Base-by-base conservation (phyloP, 768 basidiomycete species). In the Sistotremastrum suecicum region DNA sequence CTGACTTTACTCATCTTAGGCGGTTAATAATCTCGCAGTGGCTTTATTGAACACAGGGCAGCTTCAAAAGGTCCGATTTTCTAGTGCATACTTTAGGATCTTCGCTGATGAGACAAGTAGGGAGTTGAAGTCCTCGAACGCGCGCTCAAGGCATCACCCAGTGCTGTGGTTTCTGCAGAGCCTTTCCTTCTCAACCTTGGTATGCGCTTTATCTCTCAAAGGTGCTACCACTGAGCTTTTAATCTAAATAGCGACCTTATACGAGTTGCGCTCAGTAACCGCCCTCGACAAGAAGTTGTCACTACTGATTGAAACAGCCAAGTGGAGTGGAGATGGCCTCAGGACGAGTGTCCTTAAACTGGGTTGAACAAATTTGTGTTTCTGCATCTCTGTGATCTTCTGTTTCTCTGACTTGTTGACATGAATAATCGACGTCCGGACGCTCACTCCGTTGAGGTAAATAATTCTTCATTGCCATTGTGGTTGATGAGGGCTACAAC, bases 151-250 rank as follows among this genome's bases (percentile, higher is more conserved):
- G 57, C 70, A 3, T 81, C 83, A 1, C 87, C 87, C 2, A 71
- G 81, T 1, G 74, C 74, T 41, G 74, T 83, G 6, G 79, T 82
- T 8, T 72, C 79, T 29, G 81, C 83, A 5, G 86, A 89, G 54
- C 86, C 86, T 4, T 84, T 84, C 62, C 57, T 89, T 39, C 89
- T 89, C 62, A 90, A 90, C 51, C 67, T 90, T 5, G 83, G 87
- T 87, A 58, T 49, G 80, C 63, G 1, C 30, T 20, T 20, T 45
- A 30, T 8, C 20, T 5, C 10, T 1, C 4, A 12, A 44, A 5
- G 8, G n/a, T 4, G 12, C 9, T 11, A n/a, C 28, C n/a, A 37
- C 43, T 41, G 12, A 45, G 8, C 20, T 9, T 12, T 12, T 37
- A 43, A 7, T 29, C 20, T 39, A 32, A 37, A 42, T 48, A 87